Evolutionary conservation across 768 basidiomycete species (phyloP), one percentile per base, ranked within the genome.

Genomic region (Auricularia cornea): DNA sequence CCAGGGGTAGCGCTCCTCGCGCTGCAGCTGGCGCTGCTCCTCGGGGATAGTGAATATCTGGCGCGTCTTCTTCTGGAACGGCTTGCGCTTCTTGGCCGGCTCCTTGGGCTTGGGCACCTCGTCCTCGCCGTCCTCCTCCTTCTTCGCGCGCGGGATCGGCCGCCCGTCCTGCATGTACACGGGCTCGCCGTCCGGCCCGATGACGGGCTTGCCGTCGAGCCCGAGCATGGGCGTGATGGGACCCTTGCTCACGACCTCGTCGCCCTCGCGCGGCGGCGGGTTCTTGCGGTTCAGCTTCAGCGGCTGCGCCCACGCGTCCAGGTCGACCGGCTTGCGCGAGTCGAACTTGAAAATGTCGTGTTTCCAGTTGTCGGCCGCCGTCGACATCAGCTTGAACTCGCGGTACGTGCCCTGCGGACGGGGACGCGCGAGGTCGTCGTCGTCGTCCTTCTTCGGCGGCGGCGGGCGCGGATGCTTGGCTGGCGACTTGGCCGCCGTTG

Each of bases 271-370:
- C 20, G 66, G 61, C 66, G 84, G 77, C 64, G 88, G 73, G 68
- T 95, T 90, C 75, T 94, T 94, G 70, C 93, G 81, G 74, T 95
- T 95, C 68, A 95, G 79, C 77, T 89, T 91, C 70, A 94, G 86
- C 16, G 93, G 93, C 64, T 77, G 77, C 33, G 78, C 72, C 88
- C 92, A 94, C 32, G 76, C 74, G 60, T 78, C 78, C 61, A 92
- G 79, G 70, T 93, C 90, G 62, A 91, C 76, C 16, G 81, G 77
- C 69, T 88, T 88, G 63, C 87, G 81, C 33, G 86, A 84, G 73
- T 90, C 86, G 72, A 95, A 92, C 74, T 92, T 92, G 89, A 94
- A 92, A 63, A 94, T 85, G 75, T 94, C 90, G 80, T 92, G 91
- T 71, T 89, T 91, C 90, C 91, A 92, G 30, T 88, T 90, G 71